phyloP scores from a whole-genome alignment of 192 early-diverging fungal genomes.

The Backusella morwellensis region DNA sequence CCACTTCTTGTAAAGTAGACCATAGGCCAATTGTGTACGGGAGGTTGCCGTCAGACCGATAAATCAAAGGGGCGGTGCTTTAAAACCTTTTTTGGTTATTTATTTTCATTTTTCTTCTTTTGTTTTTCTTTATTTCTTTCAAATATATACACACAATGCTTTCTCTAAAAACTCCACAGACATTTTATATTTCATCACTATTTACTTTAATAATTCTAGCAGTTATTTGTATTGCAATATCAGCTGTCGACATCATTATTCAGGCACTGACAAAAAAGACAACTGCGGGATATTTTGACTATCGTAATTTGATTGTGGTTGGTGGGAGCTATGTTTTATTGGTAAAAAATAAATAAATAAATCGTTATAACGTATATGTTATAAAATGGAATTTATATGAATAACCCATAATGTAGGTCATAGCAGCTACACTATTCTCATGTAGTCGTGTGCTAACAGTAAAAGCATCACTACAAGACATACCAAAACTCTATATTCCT shows the following conservation, averaged over 20 bases:
- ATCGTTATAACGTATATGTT: background rate
- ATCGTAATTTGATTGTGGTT: slow-evolving; percentile 49
- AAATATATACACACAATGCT: background rate
- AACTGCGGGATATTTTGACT: slow-evolving; percentile 29
- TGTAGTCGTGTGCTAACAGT: slow-evolving; percentile 48
- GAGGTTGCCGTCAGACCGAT: too few relatives aligned
- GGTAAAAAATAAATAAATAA: slow-evolving; percentile 8
- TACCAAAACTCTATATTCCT: slow-evolving; percentile 51
- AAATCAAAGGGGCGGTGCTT: background rate
- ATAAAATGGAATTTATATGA: background rate
- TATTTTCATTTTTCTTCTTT: background rate
- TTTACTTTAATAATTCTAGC: slow-evolving; percentile 30
- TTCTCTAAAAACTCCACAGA: background rate
- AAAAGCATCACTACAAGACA: slow-evolving; percentile 41
- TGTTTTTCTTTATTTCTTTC: background rate
- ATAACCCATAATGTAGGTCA: slow-evolving; percentile 26
- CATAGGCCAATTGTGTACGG: too few relatives aligned
- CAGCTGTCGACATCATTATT: slow-evolving; percentile 40
- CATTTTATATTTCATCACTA: slow-evolving; percentile 28
- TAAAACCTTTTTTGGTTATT: background rate
- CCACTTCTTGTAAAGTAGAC: too few relatives aligned
- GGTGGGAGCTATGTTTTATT: slow-evolving; percentile 45
- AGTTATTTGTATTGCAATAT: slow-evolving; percentile 36
- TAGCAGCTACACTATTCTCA: slow-evolving; percentile 42
- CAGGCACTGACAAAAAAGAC: slow-evolving; percentile 42